Conservation (phyloP, 2,329 filamentous ascomycete genomes). For the Davidsoniella australis region DNA sequence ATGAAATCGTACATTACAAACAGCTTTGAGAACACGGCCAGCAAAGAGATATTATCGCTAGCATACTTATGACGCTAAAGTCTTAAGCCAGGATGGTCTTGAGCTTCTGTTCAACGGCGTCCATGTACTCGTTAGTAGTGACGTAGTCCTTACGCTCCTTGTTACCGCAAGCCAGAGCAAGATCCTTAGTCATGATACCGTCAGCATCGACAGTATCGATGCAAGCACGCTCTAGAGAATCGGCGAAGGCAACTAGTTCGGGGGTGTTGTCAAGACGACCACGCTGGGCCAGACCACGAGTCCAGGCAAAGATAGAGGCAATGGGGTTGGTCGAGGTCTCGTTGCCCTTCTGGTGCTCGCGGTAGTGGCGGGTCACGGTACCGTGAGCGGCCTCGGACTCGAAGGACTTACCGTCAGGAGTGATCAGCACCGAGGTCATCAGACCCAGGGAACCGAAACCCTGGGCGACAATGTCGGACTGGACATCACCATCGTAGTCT, state of each 20-base stretch:
- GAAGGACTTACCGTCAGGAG: constrained; percentile 89
- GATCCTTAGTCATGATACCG: constrained; percentile 97
- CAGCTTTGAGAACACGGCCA: too few relatives aligned
- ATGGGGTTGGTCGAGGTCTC: constrained; percentile 98
- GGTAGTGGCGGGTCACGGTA: constrained; percentile 95
- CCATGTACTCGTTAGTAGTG: constrained; percentile 80
- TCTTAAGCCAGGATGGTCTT: constrained; percentile 44
- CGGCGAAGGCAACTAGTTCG: constrained; percentile 78
- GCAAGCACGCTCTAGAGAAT: constrained; percentile 82
- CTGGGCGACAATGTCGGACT: constrained; percentile 95
- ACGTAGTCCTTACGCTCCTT: constrained; percentile 72
- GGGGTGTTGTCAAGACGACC: constrained; percentile 87
- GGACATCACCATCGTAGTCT: constrained; percentile 98
- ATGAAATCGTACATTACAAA: too few relatives aligned
- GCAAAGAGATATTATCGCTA: too few relatives aligned
- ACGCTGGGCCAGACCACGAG: constrained; percentile 79
- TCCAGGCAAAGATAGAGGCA: constrained; percentile 98
- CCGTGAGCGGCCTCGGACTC: constrained; percentile 97
- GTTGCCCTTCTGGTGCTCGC: constrained; percentile 94
- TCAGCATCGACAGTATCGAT: constrained; percentile 87
- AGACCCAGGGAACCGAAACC: constrained; percentile 95
- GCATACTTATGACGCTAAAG: not conserved
- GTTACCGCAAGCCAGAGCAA: constrained; percentile 88
- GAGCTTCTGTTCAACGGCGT: constrained; percentile 80
- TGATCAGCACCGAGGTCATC: constrained; percentile 96